Evolutionary conservation across 192 early-diverging fungal species (phyloP).

Genomic region (Coemansia sp.): DNA sequence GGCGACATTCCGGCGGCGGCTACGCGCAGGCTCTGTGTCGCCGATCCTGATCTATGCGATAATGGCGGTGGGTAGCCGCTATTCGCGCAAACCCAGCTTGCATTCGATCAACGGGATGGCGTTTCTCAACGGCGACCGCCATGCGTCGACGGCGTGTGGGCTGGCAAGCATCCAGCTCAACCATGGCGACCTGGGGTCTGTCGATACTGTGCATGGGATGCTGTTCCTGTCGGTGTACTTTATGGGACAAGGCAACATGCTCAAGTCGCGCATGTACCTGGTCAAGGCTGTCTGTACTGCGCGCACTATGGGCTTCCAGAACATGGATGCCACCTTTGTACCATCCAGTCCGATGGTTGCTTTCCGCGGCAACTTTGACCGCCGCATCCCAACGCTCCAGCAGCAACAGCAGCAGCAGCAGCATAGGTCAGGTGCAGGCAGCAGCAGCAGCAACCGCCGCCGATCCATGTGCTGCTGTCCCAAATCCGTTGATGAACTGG

Average conservation of each 20-base stretch:
- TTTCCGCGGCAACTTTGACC: conserved; percentile 41
- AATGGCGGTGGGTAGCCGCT: conserved; percentile 53
- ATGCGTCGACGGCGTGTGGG: conserved; percentile 44
- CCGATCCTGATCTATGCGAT: conserved; percentile 52
- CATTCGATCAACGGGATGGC: conserved; percentile 55
- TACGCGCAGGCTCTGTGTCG: conserved; percentile 30
- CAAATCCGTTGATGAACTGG: conserved; percentile 20
- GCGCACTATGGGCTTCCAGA: conserved; percentile 49
- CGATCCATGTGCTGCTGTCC: conserved; percentile 31
- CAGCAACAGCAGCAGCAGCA: conserved; percentile 7
- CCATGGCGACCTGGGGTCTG: conserved; percentile 41
- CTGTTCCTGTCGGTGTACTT: conserved; percentile 55
- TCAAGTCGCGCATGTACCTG: conserved; percentile 53
- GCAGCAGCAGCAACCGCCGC: not conserved
- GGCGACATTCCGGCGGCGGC: conserved; percentile 40
- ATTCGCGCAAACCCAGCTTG: conserved; percentile 51
- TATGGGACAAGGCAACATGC: conserved; percentile 56
- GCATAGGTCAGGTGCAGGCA: too few species aligned
- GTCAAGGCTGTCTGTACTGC: conserved; percentile 55
- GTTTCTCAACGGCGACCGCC: conserved; percentile 52
- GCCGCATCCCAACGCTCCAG: not conserved
- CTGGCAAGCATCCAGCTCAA: conserved; percentile 49
- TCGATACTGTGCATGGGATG: conserved; percentile 48
- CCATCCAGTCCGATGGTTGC: conserved; percentile 43
- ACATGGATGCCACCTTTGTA: conserved; percentile 47